These are phyloP conservation scores for Colletotrichum eremochloae DNA, from an alignment of 2,329 filamentous ascomycete species.

Conservation along the genomic window DNA sequence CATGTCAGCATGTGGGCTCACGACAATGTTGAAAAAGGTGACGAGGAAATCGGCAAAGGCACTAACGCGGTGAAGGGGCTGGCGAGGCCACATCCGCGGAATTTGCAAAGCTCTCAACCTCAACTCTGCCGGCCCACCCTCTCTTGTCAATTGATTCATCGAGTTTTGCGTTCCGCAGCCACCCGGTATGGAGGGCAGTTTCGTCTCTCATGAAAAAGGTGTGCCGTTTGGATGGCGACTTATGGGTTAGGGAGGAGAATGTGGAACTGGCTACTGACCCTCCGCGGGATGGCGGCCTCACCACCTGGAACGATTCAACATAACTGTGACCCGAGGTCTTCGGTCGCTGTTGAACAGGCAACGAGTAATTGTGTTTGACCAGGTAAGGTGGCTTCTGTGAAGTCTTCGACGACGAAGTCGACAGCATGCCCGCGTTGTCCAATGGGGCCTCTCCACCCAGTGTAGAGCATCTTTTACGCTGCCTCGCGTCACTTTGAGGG, in stretches of 20 bases:
- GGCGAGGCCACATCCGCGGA: slow-evolving; percentile 34
- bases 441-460: slow-evolving; percentile 13
- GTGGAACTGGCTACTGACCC: slow-evolving; percentile 41
- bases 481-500: not conserved
- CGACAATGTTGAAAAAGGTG: not conserved
- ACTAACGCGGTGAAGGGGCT: slow-evolving; percentile 48
- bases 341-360: slow-evolving; percentile 37
- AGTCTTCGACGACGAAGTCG: slow-evolving; percentile 32
- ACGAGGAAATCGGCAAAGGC: slow-evolving; percentile 37
- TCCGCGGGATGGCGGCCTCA: slow-evolving; percentile 41
- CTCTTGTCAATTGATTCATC: slow-evolving; percentile 13
- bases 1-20: not conserved
- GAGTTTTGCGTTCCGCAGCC: slow-evolving; percentile 20
- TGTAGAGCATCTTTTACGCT: slow-evolving; percentile 20
- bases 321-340: slow-evolving; percentile 27
- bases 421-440: slow-evolving; percentile 32
- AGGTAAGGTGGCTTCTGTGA: slow-evolving; percentile 45
- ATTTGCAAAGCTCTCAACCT: slow-evolving; percentile 40
- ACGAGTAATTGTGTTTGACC: slow-evolving; percentile 43
- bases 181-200: slow-evolving; percentile 21
- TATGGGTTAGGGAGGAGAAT: slow-evolving; percentile 39
- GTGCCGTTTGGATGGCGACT: slow-evolving; percentile 33
- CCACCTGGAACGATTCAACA: slow-evolving; percentile 27
- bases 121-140: slow-evolving; percentile 40
- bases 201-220: slow-evolving; percentile 21